Percentiles rank a stretch among this genome's conserved stretches.
Conservation (phyloP, 176 grass and related monocot species). For the Avena sativa region DNA sequence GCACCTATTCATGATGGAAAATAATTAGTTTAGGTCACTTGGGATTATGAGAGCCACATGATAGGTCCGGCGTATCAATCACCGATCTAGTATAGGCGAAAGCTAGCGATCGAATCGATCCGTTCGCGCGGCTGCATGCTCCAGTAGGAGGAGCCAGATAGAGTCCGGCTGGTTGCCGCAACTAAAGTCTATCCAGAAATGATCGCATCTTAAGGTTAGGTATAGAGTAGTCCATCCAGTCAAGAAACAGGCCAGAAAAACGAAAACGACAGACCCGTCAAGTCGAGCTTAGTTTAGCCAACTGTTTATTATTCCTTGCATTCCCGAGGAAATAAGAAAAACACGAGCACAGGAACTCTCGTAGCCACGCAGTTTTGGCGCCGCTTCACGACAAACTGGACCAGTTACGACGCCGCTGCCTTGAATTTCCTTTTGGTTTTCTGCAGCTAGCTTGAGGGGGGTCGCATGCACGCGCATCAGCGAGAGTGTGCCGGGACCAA, state of each 20-base stretch:
- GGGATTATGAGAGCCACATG: neutral
- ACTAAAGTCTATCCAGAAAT: conserved; percentile 4
- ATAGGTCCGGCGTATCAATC: neutral
- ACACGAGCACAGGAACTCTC: neutral
- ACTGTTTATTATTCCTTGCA: conserved; percentile 24
- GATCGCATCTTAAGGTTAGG: neutral
- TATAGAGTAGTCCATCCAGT: neutral
- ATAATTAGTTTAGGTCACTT: neutral
- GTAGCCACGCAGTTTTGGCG: neutral
- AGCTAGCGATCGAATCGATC: neutral
- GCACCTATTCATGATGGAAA: neutral
- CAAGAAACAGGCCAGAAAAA: neutral
- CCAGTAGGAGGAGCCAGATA: neutral
- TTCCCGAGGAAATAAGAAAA: conserved; percentile 10
- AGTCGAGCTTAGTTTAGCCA: neutral
- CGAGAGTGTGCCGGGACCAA: conserved; percentile 2
- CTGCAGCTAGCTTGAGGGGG: neutral
- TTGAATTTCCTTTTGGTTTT: neutral
- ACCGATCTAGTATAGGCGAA: neutral
- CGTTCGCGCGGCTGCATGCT: neutral
- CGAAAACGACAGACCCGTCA: neutral
- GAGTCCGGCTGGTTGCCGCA: neutral
- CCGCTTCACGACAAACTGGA: neutral
- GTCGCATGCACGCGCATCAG: neutral
- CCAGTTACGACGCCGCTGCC: neutral